Base-by-base conservation (phyloP, 192 early-diverging fungal species). In the Coemansia sp. region DNA sequence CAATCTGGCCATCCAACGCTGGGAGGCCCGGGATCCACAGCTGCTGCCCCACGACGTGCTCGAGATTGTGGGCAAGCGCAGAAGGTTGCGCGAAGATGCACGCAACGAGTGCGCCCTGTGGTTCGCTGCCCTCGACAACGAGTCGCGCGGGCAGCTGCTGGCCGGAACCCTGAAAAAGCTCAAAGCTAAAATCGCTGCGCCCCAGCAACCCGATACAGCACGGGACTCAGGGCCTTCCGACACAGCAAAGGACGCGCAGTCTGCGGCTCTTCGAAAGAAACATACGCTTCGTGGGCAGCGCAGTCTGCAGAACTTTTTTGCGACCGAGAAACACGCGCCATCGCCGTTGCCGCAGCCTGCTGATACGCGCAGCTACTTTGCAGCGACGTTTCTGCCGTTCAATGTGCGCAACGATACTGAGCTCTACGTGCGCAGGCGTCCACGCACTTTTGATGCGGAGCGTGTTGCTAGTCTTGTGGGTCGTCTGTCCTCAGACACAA, bases 221-320 rank as follows among this genome's bases (percentile, higher is more conserved):
- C 21, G 21, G 1, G 24, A 20, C 24, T 21, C 50, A 5, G 50
- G 21, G 20, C 21, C 4, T 12, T 20, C 12, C 3, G 50, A 23
- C 50, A 8, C 24, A 24, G 50, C 20, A 17, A 52, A 52, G 8
- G 55, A 5, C 28, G 31, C 31, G 6, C 15, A 15, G n/a, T 4
- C 28, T 28, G 24, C 21, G 3, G 28, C 56, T 9, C 7, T 56
- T 5, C 46, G 56, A 20, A 67, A 68, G 57, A n/a, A 57, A 17
- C 58, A 62, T 12, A n/a, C 34, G 21, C 26, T 62, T 17, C 72
- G 63, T 3, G 73, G 73, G 28, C 74, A 82, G 60, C 58, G 44
- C 11, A 76, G 70, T 34, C 55, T 82, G 47, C 74, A 76, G 53
- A 76, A 25, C 38, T 82, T 82, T 61, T 82, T 82, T 58, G 40